Base-by-base conservation (phyloP, 1,284 basidiomycete genomes). In the Microbotryomycetes sp. region DNA sequence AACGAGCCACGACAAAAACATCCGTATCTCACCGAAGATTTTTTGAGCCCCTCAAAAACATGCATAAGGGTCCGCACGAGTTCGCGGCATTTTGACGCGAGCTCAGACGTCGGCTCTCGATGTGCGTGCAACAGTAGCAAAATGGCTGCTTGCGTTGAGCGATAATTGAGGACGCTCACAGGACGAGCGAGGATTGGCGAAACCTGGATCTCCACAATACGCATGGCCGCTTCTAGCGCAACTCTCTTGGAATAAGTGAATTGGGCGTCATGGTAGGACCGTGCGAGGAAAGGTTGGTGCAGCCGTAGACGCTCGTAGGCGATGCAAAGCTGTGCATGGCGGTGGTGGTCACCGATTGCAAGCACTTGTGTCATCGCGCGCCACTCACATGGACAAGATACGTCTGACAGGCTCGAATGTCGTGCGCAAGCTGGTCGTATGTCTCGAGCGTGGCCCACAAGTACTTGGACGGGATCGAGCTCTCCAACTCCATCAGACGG, bases 211-310 rank as follows among this genome's bases (percentile, higher is more conserved):
- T 42, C 36, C 36, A 42, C 36, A 19, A 42, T 42, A 19, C 36
- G 36, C 36, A 42, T 42, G 9, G 36, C 36, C 19, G 36, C 36
- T 9, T 42, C 36, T 42, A 42, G 36, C 9, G 36, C 36, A 9
- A 42, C 19, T 42, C 19, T 42, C 19, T 42, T 9, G 12, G 36
- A 42, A 22, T 48, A 48, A 5, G 23, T 22, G 54, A n/a, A 56
- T 3, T 30, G n/a, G 22, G 4, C 1, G 26, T 56, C 46, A 22
- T 7, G 4, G 28, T 28, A 56, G 29, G 54, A 25, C 22, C 54
- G 54, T 6, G 36, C 26, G 25, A 56, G 54, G 28, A 29, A 56
- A 1, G 54, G 54, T 6, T 46, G 36, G 54, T 56, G 54, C 6
- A 56, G 54, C 26, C 54, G 54, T 14, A 56, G 4, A 22, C 19